A percentile compares a stretch with the other conserved stretches of the same genome.
Evolutionary conservation across 352 stramenopile genomes (phyloP).

Genomic region (Globisporangium polare): DNA sequence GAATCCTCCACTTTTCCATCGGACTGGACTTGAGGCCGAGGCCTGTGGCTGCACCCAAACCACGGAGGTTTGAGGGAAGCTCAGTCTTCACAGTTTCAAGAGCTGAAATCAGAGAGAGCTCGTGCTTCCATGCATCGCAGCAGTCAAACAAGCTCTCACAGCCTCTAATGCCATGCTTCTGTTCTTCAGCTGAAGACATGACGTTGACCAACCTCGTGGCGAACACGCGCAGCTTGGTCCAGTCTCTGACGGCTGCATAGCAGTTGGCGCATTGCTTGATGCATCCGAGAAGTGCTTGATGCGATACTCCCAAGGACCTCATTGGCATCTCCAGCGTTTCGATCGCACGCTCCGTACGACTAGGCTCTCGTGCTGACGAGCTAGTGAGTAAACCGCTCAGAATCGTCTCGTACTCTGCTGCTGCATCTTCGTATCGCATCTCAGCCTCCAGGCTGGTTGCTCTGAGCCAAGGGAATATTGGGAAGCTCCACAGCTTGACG

Average conservation of each 20-base stretch:
- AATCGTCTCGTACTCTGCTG: conserved; percentile 36
- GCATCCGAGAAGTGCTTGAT: conserved; percentile 31
- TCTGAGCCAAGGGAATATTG: conserved; percentile 39
- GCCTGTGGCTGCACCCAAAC: background rate
- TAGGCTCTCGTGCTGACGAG: background rate
- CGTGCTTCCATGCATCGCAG: conserved; percentile 31
- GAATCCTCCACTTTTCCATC: conserved; percentile 26
- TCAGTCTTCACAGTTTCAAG: conserved; percentile 18
- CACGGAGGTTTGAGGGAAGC: no score
- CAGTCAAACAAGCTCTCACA: conserved; percentile 31
- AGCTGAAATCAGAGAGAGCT: conserved; percentile 25
- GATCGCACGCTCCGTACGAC: conserved; percentile 16
- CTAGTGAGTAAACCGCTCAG: conserved; percentile 11
- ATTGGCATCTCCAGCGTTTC: conserved; percentile 26
- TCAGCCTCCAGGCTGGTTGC: conserved; percentile 40
- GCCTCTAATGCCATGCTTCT: conserved; percentile 17
- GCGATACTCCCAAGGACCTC: conserved; percentile 31
- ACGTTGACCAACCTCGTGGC: conserved; percentile 24
- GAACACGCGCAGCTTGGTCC: conserved; percentile 34
- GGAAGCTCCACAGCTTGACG: conserved; percentile 12
- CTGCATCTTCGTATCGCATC: conserved; percentile 67
- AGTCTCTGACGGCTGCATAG: conserved; percentile 38
- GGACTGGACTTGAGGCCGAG: background rate
- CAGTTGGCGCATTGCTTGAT: conserved; percentile 50
- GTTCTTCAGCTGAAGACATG: conserved; percentile 20